These are phyloP conservation scores for Hirschioporus abietinus DNA, from an alignment of 768 basidiomycete genomes.

Conservation along the genomic window DNA sequence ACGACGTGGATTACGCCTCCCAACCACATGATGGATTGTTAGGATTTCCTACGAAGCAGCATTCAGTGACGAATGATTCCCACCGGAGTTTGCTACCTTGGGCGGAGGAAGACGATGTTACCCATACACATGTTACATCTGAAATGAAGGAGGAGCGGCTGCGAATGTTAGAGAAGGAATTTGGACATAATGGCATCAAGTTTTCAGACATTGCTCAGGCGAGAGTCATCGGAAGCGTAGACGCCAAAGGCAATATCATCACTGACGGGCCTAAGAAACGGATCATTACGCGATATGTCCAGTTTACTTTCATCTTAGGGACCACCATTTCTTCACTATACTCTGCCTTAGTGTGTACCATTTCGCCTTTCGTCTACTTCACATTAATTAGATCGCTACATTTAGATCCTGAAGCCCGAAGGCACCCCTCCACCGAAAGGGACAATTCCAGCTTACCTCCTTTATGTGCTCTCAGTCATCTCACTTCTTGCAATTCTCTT, in stretches of 20 bases:
- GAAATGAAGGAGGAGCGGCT: slow-evolving; percentile 63
- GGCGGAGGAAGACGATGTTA: not conserved
- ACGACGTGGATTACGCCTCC: not conserved
- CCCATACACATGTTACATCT: slow-evolving; percentile 14
- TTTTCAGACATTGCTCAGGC: slow-evolving; percentile 42
- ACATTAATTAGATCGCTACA: not conserved
- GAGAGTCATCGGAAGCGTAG: slow-evolving; percentile 52
- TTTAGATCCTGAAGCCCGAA: slow-evolving; percentile 50
- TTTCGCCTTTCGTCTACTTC: slow-evolving; percentile 11
- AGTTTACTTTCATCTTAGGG: slow-evolving; percentile 45
- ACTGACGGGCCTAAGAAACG: slow-evolving; percentile 62
- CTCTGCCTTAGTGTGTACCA: slow-evolving; percentile 47
- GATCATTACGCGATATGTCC: slow-evolving; percentile 38
- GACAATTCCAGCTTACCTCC: slow-evolving; percentile 47
- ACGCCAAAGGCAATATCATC: slow-evolving; percentile 51
- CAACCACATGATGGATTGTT: not conserved
- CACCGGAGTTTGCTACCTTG: not conserved
- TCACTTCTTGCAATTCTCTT: slow-evolving; percentile 48
- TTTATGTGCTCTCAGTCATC: slow-evolving; percentile 52
- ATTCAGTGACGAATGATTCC: not conserved
- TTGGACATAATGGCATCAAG: slow-evolving; percentile 34
- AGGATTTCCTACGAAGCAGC: slow-evolving; percentile 1
- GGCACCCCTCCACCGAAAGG: slow-evolving; percentile 49
- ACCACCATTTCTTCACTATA: slow-evolving; percentile 56
- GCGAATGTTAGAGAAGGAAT: slow-evolving; percentile 67